Percentiles rank a stretch among this genome's conserved stretches.
Conservation (phyloP, 176 grass and related monocot species). For the Oryza rufipogon region DNA sequence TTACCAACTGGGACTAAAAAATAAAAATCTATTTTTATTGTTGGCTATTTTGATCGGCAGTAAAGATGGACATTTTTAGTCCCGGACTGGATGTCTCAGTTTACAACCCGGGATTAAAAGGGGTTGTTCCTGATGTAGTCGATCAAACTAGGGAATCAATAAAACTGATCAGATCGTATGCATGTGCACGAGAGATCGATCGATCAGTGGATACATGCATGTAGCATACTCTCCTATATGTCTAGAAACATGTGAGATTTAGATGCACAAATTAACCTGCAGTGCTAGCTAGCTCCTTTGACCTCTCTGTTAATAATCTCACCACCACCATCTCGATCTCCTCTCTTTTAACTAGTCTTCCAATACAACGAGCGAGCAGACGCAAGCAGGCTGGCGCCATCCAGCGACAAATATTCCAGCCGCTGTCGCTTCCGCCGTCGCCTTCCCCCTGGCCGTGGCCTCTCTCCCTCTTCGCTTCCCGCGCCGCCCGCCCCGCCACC, state of each 20-base stretch:
- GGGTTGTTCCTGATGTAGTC: neutral
- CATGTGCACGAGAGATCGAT: neutral
- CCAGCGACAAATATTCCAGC: constrained; percentile 63
- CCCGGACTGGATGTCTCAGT: too few species aligned
- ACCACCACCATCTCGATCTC: neutral
- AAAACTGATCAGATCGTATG: neutral
- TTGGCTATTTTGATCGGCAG: too few species aligned
- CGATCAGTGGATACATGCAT: neutral
- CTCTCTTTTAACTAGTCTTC: neutral
- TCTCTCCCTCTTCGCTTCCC: constrained; percentile 8
- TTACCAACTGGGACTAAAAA: too few species aligned
- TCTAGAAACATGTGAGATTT: neutral
- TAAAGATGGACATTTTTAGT: too few species aligned
- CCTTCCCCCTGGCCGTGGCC: constrained; percentile 42
- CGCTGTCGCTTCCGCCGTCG: constrained; percentile 60
- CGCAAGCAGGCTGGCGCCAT: constrained; percentile 4
- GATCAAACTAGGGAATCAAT: neutral
- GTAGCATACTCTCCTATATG: neutral
- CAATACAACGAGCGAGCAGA: neutral
- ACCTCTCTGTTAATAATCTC: neutral
- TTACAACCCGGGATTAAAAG: too few species aligned
- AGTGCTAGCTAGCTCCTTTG: neutral
- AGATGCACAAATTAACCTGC: too few species aligned
- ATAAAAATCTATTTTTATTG: too few species aligned
- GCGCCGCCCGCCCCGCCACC: constrained; percentile 20